Evolutionary conservation across 345 rosid species (phyloP), one percentile per base, ranked within the genome.

Genomic region (Melastoma malabathricum): DNA sequence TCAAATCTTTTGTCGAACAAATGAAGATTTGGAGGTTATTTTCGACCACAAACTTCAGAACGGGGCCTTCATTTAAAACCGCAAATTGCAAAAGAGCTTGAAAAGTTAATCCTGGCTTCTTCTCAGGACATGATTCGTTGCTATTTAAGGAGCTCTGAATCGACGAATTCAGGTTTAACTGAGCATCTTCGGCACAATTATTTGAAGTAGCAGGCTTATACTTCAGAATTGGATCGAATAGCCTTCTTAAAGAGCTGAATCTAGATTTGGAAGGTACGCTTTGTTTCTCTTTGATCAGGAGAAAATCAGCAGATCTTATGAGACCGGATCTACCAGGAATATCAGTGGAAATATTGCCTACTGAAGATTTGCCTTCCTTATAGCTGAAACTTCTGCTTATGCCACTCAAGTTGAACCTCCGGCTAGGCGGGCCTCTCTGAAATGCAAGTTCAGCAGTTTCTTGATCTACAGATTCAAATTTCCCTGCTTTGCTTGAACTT

Each of bases 351-450:
- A 56, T 75, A 63, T 72, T 48, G 51, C 65, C 74, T 47, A 74
- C 77, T 57, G 60, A 65, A 18, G 73, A 20, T 58, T 79, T 64
- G 57, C 75, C 74, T 44, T 87, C 98, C 59, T 72, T 92, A 31
- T 69, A 73, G 51, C 86, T 87, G 67, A 82, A 78, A 72, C 95
- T 92, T 70, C 79, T 81, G 54, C 79, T 65, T 67, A 81, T 66
- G 59, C 72, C 76, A 51, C 84, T 87, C 64, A 84, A 82, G 79
- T 93, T 82, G 68, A 80, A 82, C 49, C 95, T 73, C 46, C 75
- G 75, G 66, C 64, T 79, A 46, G 93, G 80, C 49, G 93, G 75
- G 65, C 68, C 61, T 78, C 64, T 80, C 55, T 53, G 60, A 20
- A 64, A 53, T n/a, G 57, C 72, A 20, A 55, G 46, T 56, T 68